These are phyloP conservation scores for Stagonosporopsis chrysanthemi DNA, from an alignment of 2,329 filamentous ascomycete genomes.

Conservation along the genomic window DNA sequence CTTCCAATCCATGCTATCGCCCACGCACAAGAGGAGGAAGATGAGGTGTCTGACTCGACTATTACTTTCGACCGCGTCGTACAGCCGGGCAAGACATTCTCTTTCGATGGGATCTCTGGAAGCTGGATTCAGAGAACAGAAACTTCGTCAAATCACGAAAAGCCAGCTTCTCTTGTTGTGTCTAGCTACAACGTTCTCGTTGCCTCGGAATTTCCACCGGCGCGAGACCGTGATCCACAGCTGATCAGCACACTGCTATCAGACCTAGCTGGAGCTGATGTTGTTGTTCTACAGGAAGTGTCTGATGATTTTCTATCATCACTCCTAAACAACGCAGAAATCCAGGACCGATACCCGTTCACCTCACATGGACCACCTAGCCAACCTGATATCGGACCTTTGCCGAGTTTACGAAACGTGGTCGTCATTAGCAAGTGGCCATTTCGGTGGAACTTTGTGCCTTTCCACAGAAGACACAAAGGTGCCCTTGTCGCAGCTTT, in stretches of 20 bases:
- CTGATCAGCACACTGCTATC: constrained; percentile 48
- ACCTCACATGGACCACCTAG: constrained; percentile 65
- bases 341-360: constrained; percentile 62
- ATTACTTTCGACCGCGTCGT: constrained; percentile 21
- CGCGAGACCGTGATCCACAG: constrained; percentile 48
- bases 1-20: neutral
- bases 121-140: constrained; percentile 32
- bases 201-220: constrained; percentile 49
- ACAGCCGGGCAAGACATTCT: constrained; percentile 41
- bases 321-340: constrained; percentile 57
- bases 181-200: constrained; percentile 57
- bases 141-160: neutral
- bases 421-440: constrained; percentile 65
- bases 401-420: constrained; percentile 68
- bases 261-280: constrained; percentile 43
- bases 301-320: constrained; percentile 68
- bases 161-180: constrained; percentile 36
- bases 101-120: constrained; percentile 32
- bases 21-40: constrained; percentile 13
- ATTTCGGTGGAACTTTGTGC: constrained; percentile 64
- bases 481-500: constrained; percentile 62
- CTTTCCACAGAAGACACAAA: constrained; percentile 65
- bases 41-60: neutral
- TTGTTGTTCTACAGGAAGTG: constrained; percentile 66
- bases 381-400: constrained; percentile 60